Conservation (phyloP, 441 rosid species). For the Caryocar brasiliense region DNA sequence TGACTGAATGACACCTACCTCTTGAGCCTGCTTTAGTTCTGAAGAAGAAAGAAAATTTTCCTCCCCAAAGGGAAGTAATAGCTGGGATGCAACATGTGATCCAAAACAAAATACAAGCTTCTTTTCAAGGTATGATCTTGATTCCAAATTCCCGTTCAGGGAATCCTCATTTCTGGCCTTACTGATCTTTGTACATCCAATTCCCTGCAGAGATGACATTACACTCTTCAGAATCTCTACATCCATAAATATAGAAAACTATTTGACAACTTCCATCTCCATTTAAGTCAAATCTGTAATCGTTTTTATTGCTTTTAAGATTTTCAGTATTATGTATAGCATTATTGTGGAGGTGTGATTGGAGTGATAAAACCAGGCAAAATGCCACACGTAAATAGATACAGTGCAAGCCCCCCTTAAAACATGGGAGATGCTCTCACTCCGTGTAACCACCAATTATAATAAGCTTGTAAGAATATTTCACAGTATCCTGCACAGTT, state of each 20-base stretch:
- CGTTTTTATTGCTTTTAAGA: no score
- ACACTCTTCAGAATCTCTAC: not conserved
- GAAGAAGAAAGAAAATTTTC: conserved; percentile 75
- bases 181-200: conserved; percentile 87
- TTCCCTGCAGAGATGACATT: conserved; percentile 42
- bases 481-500: not conserved
- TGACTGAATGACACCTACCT: conserved; percentile 36
- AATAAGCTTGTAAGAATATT: not conserved
- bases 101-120: conserved; percentile 96
- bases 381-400: not conserved
- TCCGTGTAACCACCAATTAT: not conserved
- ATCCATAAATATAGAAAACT: not conserved
- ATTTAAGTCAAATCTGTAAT: no score
- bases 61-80: conserved; percentile 79
- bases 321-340: conserved; percentile 2
- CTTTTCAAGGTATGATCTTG: conserved; percentile 94
- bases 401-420: no score
- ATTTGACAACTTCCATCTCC: not conserved
- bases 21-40: conserved; percentile 80
- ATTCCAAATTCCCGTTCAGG: conserved; percentile 53
- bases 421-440: no score
- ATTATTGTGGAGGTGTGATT: not conserved
- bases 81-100: conserved; percentile 71
- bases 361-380: not conserved
- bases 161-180: conserved; percentile 64